A percentile compares a stretch with the other conserved stretches of the same genome.
These are phyloP conservation scores for Hanseniaspora uvarum DNA, from an alignment of 1,139 yeast species.

Conservation along the genomic window DNA sequence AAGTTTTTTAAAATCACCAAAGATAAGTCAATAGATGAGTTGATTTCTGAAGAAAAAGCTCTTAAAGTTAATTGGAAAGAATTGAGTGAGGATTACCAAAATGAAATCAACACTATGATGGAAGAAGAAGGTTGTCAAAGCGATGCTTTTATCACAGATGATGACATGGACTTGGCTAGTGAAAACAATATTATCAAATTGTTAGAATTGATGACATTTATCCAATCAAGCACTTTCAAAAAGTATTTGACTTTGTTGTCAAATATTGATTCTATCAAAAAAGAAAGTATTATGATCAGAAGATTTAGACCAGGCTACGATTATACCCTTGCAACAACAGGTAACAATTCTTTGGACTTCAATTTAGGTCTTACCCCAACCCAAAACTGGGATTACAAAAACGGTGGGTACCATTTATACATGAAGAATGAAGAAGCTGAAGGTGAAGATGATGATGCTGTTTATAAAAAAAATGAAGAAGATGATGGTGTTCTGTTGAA, in stretches of 20 bases:
- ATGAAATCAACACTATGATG: slow-evolving; percentile 18
- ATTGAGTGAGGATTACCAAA: slow-evolving; percentile 31
- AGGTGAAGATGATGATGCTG: slow-evolving; percentile 28
- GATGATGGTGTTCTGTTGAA: slow-evolving; percentile 77
- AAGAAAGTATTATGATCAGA: slow-evolving; percentile 63
- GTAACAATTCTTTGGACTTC: slow-evolving; percentile 47
- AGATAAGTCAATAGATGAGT: slow-evolving; percentile 23
- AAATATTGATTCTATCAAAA: slow-evolving; percentile 44
- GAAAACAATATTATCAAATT: slow-evolving; percentile 28
- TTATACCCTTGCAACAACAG: slow-evolving; percentile 79
- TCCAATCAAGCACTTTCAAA: slow-evolving; percentile 52
- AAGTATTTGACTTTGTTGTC: slow-evolving; percentile 64
- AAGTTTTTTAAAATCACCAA: slow-evolving; percentile 28
- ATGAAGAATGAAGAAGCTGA: slow-evolving; percentile 55
- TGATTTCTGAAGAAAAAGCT: not conserved
- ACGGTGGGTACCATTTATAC: slow-evolving; percentile 89
- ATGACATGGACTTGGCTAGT: slow-evolving; percentile 16
- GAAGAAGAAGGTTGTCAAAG: slow-evolving; percentile 29
- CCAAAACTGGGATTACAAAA: slow-evolving; percentile 70
- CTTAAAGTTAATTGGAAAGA: slow-evolving; percentile 2
- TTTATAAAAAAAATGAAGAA: slow-evolving; percentile 35
- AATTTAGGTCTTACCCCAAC: slow-evolving; percentile 73
- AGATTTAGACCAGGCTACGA: slow-evolving; percentile 93
- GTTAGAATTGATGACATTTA: slow-evolving; percentile 46
- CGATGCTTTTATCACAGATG: slow-evolving; percentile 22